Evolutionary conservation across 2,329 filamentous ascomycete species (phyloP).

Genomic region (Alternaria metachromatica): DNA sequence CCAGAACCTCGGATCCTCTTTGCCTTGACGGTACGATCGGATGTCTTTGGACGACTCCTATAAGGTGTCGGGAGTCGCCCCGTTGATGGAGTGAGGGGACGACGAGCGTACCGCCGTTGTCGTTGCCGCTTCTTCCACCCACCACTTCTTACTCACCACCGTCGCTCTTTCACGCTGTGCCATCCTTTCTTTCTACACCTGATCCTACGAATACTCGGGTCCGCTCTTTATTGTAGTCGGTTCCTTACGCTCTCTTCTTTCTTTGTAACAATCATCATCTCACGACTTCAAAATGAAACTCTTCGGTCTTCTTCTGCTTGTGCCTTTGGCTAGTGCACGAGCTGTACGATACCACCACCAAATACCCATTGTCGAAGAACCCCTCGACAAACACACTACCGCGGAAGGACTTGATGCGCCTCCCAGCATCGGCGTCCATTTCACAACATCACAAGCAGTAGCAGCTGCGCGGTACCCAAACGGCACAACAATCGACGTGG

Average conservation of each 20-base stretch:
- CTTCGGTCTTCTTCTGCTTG: slow-evolving; percentile 1
- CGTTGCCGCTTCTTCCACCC: not conserved
- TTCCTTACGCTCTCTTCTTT: not conserved
- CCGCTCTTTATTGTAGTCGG: not conserved
- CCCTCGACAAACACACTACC: not conserved
- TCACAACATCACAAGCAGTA: slow-evolving; percentile 35
- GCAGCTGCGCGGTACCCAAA: slow-evolving; percentile 32
- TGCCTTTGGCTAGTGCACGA: slow-evolving; percentile 18
- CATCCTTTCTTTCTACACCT: not conserved
- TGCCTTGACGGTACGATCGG: not conserved
- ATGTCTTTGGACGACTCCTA: slow-evolving; percentile 2
- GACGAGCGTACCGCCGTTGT: not conserved
- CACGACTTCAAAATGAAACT: slow-evolving; percentile 12
- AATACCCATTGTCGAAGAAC: slow-evolving; percentile 2
- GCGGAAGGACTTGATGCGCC: not conserved
- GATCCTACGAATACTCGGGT: not conserved
- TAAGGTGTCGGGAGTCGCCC: not conserved
- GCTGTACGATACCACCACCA: slow-evolving; percentile 10
- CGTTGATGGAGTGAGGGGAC: not conserved
- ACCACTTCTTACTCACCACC: not conserved
- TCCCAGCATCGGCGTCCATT: slow-evolving; percentile 34
- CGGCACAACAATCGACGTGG: slow-evolving; percentile 30
- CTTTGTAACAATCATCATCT: not conserved
- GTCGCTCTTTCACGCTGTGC: not conserved
- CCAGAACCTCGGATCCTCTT: slow-evolving; percentile 1